Base-by-base conservation (phyloP, 371 early-diverging fungal genomes). In the Mucor irregularis region DNA sequence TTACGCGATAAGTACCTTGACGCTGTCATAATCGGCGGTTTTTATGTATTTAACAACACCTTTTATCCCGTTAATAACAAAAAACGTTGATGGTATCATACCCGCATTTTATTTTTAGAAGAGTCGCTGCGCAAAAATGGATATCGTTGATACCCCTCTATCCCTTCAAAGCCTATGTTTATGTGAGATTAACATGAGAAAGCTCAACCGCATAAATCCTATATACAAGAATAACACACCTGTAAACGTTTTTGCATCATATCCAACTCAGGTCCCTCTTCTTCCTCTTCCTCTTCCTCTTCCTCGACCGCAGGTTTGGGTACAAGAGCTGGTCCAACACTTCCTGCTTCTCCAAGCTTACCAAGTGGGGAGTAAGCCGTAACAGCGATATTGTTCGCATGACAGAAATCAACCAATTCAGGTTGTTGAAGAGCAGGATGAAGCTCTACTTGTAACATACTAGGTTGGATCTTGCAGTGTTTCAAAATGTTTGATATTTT, bases 201-300 rank as follows among this genome's bases (percentile, higher is more conserved):
- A 49, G 6, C 42, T n/a, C n/a, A n/a, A n/a, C n/a, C n/a, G n/a
- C n/a, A n/a, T n/a, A 28, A 14, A 43, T 11, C 19, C 11, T 21
- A 40, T 11, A 31, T 31, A 31, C 11, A 5, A 31, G 5, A 31
- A 31, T 31, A 31, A 11, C 7, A 5, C 64, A 91, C 94, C 64
- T 90, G 83, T 54, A 95, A 73, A 24, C 95, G 87, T 50, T 88
- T 85, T 55, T 89, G 87, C 94, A 95, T 93, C 47, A 83, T 85
- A 56, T 92, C 91, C 61, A 90, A 47, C 53, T 90, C 91, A 14
- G 86, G 84, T 28, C 88, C 90, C 34, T 85, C 84, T 49, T 90
- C 89, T 33, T 81, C 86, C 8, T 83, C 81, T 17, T 76, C 76
- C 28, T 76, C 79, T 19, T 55, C 89, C 17, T 83, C 80, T 42